These are phyloP conservation scores for Hypoxylon lienhwacheense DNA, from an alignment of 495 filamentous ascomycete species.

Conservation along the genomic window DNA sequence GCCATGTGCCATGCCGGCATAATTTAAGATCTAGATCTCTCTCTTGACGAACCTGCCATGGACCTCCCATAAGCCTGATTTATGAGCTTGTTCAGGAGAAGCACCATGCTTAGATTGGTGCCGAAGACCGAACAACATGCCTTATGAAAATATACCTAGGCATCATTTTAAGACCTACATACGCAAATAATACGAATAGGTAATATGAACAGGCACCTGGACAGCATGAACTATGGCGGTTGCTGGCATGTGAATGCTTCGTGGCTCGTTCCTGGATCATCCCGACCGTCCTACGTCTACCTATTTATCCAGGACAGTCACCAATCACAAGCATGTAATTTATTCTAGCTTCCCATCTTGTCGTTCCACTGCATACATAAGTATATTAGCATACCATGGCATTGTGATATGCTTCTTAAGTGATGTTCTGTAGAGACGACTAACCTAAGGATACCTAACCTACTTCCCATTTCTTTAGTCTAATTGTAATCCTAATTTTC, in stretches of 20 bases:
- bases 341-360: constrained; percentile 10
- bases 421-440: constrained; percentile 9
- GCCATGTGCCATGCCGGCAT: constrained; percentile 18
- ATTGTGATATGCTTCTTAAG: constrained; percentile 11
- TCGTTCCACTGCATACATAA: constrained; percentile 16
- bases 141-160: not conserved
- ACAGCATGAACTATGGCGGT: constrained; percentile 8
- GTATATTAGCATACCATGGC: too few relatives aligned
- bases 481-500: constrained; percentile 35
- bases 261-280: constrained; percentile 18
- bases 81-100: too few relatives aligned
- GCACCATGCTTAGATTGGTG: constrained; percentile 8
- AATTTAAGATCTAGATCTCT: constrained; percentile 19
- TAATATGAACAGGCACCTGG: not conserved
- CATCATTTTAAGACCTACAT: constrained; percentile 1
- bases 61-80: too few relatives aligned
- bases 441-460: not conserved
- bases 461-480: not conserved
- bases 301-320: constrained; percentile 25
- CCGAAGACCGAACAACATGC: constrained; percentile 21
- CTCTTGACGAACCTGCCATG: too few relatives aligned
- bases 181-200: not conserved
- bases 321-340: constrained; percentile 27
- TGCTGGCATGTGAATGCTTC: constrained; percentile 13
- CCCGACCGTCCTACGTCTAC: constrained; percentile 4